Conservation (phyloP, 176 grass and related monocot genomes). For the Saccharum officinarum region DNA sequence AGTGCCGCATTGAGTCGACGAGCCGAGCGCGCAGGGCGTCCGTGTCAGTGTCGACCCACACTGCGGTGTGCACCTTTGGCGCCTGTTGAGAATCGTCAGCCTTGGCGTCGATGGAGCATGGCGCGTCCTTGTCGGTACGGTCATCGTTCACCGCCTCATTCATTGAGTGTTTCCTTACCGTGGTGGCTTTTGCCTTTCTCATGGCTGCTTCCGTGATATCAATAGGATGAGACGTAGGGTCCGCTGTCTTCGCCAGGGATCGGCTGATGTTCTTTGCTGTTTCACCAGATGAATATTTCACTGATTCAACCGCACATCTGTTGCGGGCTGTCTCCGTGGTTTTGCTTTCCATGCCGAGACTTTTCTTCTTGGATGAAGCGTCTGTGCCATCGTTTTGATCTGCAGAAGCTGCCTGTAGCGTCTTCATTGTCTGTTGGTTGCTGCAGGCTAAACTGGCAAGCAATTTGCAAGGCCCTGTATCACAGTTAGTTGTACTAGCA, state of each 20-base stretch:
- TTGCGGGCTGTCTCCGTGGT: background rate
- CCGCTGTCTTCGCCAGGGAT: no score
- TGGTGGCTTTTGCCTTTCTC: slow-evolving; percentile 7
- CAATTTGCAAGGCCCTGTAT: background rate
- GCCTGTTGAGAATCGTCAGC: background rate
- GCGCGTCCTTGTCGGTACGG: background rate
- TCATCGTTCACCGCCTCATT: background rate
- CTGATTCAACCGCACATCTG: background rate
- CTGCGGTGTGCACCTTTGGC: slow-evolving; percentile 39
- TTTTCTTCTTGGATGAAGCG: background rate
- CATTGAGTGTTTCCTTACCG: background rate
- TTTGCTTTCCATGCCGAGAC: slow-evolving; percentile 4
- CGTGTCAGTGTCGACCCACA: slow-evolving; percentile 42
- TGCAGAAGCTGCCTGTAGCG: background rate
- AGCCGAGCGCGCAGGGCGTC: slow-evolving; percentile 35
- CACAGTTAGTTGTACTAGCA: background rate
- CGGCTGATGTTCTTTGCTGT: background rate
- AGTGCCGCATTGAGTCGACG: slow-evolving; percentile 37
- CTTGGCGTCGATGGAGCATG: slow-evolving; percentile 3
- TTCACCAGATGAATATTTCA: slow-evolving; percentile 5
- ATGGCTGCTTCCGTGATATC: slow-evolving; percentile 1
- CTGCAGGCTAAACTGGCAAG: slow-evolving; percentile 15
- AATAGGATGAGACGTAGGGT: background rate
- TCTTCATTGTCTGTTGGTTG: slow-evolving; percentile 1
- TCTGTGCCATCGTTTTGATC: background rate